A percentile compares a stretch with the other conserved stretches of the same genome.
Evolutionary conservation across 1,139 yeast species (phyloP).

Genomic region (Suhomyces panamericanus): DNA sequence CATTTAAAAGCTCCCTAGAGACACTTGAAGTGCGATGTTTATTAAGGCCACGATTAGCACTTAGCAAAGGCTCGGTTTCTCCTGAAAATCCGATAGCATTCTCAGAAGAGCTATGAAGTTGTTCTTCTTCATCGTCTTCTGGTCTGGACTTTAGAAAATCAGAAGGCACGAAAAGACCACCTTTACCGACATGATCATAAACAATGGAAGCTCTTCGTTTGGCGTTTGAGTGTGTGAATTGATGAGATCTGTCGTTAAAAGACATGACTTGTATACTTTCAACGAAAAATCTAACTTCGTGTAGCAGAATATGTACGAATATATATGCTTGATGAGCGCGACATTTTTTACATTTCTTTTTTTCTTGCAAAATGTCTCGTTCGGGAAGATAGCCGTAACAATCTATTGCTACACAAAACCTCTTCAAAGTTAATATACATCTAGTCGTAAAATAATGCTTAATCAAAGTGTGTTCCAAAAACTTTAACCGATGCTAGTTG

Average conservation of each 20-base stretch:
- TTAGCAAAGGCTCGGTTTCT: slow-evolving; percentile 19
- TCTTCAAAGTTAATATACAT: not conserved
- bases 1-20: slow-evolving; percentile 30
- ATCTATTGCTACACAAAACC: not conserved
- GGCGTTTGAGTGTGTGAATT: slow-evolving; percentile 48
- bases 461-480: too few species aligned
- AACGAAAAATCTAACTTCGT: not conserved
- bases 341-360: too few species aligned
- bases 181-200: slow-evolving; percentile 54
- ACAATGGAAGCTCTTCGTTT: slow-evolving; percentile 54
- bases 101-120: not conserved
- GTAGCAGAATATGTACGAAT: not conserved
- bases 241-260: slow-evolving; percentile 25
- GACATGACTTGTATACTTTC: slow-evolving; percentile 4
- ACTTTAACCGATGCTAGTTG: not conserved
- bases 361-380: not conserved
- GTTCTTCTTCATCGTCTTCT: slow-evolving; percentile 14
- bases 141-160: slow-evolving; percentile 37
- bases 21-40: slow-evolving; percentile 27
- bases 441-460: not conserved
- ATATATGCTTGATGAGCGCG: too few species aligned
- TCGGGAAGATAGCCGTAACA: not conserved
- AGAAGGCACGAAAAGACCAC: slow-evolving; percentile 52
- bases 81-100: slow-evolving; percentile 15
- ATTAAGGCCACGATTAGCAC: not conserved